Base-by-base conservation (phyloP, 2,329 filamentous ascomycete species). In the Exophiala calicioides region DNA sequence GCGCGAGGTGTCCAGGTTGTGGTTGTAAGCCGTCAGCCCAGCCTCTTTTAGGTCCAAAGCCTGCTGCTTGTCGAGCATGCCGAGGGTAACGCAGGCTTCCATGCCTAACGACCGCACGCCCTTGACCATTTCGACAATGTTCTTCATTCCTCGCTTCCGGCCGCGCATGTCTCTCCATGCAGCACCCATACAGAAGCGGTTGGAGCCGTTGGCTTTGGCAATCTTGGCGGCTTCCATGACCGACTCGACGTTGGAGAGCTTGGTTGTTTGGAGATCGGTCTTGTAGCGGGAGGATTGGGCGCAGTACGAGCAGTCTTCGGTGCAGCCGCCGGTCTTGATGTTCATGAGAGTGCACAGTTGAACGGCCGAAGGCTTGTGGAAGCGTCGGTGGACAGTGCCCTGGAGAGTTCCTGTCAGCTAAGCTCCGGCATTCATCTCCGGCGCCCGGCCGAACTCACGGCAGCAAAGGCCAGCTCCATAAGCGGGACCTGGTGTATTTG, bases 321-420 rank as follows among this genome's bases (percentile, higher is more conserved):
- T 89, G 70, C 90, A 95, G 36, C 90, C 90, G 44, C 90, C 90
- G 6, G 88, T 94, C 67, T 95, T 95, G 75, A 95, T 95, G 75
- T 94, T 95, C 87, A 95, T 94, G 48, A 95, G 76, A 0, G 90
- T 95, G 73, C 90, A 95, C 69, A 95, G 85, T 69, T 95, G 90
- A 54, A 95, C 88, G 20, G 88, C 84, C 35, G 83, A 77, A 5
- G 90, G 87, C 62, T 87, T 80, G 70, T 95, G 90, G 73, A 94
- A 94, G 59, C 85, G 84, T 34, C 88, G 84, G 69, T 95, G 90
- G 47, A 95, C 73, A 26, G 77, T 79, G 56, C 81, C 82, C 88
- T 93, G 56, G n/a, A 19, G 32, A 39, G 10, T 9, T 24, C 18
- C 30, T 46, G 36, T 45, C 7, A 38, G 26, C 4, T 16, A 13